phyloP scores from a whole-genome alignment of 2,329 filamentous ascomycete genomes.

The Penicillium italicum region DNA sequence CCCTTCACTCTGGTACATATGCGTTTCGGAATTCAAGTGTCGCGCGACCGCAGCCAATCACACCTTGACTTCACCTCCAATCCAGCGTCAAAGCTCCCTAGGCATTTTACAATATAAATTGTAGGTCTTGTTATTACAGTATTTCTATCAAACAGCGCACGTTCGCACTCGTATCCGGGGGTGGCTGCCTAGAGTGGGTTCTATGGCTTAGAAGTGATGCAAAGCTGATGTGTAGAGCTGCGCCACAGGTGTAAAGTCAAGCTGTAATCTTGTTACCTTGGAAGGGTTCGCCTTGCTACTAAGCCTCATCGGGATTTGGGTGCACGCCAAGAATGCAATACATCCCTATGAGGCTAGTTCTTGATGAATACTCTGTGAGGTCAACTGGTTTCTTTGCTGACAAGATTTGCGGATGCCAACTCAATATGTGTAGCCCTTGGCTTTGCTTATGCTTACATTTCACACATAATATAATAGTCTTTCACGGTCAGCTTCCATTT shows the following conservation, averaged over 20 bases:
- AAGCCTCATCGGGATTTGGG: neutral
- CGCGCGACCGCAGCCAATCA: conserved; percentile 15
- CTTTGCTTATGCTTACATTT: neutral
- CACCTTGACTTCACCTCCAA: neutral
- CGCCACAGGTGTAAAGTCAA: conserved; percentile 7
- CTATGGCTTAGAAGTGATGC: neutral
- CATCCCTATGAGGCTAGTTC: neutral
- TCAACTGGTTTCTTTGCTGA: neutral
- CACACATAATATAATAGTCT: neutral
- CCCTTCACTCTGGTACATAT: neutral
- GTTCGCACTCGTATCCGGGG: conserved; percentile 6
- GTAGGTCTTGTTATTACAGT: neutral
- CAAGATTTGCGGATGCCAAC: neutral
- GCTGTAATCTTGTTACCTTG: neutral
- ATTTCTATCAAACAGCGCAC: neutral
- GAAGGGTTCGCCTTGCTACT: neutral
- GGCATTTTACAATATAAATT: neutral
- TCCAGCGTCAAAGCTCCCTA: conserved; percentile 7
- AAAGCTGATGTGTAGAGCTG: conserved; percentile 6
- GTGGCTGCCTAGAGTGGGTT: conserved; percentile 3
- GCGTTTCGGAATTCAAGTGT: conserved; percentile 12
- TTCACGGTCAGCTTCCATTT: neutral
- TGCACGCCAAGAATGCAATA: neutral
- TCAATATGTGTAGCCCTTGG: neutral
- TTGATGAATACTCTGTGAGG: neutral